These are phyloP conservation scores for Neurospora sublineolata DNA, from an alignment of 495 filamentous ascomycete genomes.

Conservation along the genomic window DNA sequence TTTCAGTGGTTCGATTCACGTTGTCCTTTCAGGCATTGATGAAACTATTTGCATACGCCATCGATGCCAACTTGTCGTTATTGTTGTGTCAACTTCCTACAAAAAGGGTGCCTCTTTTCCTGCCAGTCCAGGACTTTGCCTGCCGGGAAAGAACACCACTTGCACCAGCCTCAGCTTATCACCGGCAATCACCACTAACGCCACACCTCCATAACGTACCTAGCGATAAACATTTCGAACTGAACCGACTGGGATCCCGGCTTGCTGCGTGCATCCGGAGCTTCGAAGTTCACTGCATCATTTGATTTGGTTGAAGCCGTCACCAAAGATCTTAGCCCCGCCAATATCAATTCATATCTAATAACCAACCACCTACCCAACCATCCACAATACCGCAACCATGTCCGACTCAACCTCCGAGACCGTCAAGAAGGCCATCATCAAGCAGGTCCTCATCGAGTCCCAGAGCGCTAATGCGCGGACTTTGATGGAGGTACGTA, in stretches of 20 bases:
- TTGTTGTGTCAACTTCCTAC: neutral
- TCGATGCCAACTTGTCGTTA: neutral
- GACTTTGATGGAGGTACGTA: slow-evolving; percentile 58
- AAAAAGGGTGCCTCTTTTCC: neutral
- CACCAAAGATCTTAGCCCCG: neutral
- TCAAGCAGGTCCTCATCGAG: slow-evolving; percentile 65
- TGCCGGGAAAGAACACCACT: neutral
- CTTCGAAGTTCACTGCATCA: neutral
- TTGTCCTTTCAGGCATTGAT: too few species aligned
- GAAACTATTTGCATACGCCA: neutral
- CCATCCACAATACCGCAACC: neutral
- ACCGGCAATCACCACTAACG: neutral
- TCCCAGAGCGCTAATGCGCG: slow-evolving; percentile 64
- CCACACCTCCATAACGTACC: neutral
- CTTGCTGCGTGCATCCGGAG: neutral
- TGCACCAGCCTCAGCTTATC: neutral
- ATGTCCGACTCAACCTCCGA: slow-evolving; percentile 26
- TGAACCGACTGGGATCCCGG: neutral
- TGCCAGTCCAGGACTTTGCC: neutral
- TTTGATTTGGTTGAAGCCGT: neutral
- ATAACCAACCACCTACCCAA: neutral
- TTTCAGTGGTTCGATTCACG: too few species aligned
- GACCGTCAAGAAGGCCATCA: slow-evolving; percentile 51
- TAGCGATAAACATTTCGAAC: neutral
- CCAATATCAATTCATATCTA: neutral